Conservation (phyloP, 495 filamentous ascomycete genomes). For the Neurospora africana region DNA sequence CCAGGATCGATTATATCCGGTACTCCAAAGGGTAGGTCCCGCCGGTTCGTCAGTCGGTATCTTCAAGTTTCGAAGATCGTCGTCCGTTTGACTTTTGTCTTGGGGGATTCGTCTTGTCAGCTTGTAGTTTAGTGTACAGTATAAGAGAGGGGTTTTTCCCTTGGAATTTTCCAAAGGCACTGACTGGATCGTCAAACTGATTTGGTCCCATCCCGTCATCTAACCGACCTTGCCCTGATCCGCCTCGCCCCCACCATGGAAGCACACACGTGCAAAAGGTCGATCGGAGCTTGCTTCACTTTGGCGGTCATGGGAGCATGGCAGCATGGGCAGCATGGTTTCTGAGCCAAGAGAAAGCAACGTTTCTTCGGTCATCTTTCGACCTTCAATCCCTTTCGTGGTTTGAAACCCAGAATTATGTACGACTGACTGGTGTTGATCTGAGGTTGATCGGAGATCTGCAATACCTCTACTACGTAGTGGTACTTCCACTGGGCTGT, state of each 20-base stretch:
- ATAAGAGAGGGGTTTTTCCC: background rate
- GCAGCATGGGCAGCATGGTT: background rate
- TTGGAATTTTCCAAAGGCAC: background rate
- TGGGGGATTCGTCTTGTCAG: background rate
- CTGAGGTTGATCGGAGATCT: background rate
- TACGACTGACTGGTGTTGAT: background rate
- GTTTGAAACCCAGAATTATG: background rate
- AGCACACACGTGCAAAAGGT: background rate
- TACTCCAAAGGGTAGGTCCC: background rate
- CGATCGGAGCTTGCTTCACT: background rate
- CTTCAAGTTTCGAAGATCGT: background rate
- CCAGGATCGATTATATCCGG: background rate
- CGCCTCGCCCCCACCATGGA: background rate
- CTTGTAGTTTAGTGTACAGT: too few relatives aligned
- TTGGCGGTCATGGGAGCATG: background rate
- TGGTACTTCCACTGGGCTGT: background rate
- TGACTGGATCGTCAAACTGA: background rate
- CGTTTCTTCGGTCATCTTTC: background rate
- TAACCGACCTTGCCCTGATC: background rate
- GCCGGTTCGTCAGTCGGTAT: background rate
- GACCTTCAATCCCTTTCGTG: background rate
- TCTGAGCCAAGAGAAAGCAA: background rate
- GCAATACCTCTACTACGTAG: too few relatives aligned
- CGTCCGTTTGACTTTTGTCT: background rate
- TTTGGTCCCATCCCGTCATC: background rate